Conservation (phyloP, 352 stramenopile species). For the Globisporangium mamillatum region DNA sequence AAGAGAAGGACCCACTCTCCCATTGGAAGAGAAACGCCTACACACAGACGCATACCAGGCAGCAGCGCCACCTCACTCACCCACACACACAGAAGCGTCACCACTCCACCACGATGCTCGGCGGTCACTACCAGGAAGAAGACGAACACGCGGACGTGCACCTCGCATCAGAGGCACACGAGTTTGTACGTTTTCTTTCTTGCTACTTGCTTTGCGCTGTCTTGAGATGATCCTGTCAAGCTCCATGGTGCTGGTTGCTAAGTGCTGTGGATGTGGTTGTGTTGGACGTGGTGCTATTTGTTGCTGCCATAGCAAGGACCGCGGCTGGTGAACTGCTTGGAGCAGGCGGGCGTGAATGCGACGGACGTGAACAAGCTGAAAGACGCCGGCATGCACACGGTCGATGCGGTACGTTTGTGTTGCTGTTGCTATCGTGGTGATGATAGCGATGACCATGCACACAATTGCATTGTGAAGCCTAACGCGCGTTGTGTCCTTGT, state of each 20-base stretch:
- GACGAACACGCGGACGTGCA: slow-evolving; percentile 15
- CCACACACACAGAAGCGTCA: neutral
- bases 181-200: slow-evolving; percentile 17
- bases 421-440: neutral
- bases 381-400: slow-evolving; percentile 96
- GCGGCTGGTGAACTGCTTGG: slow-evolving; percentile 86
- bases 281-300: slow-evolving; percentile 6
- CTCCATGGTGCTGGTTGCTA: neutral
- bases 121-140: slow-evolving; percentile 21
- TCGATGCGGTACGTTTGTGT: slow-evolving; percentile 88
- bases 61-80: neutral
- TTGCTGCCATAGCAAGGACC: slow-evolving; percentile 55
- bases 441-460: neutral
- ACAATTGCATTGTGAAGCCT: slow-evolving; percentile 5
- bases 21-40: neutral
- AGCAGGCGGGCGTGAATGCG: slow-evolving; percentile 96
- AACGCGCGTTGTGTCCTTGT: neutral
- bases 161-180: slow-evolving; percentile 13
- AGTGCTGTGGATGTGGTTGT: slow-evolving; percentile 13
- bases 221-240: too few species aligned
- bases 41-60: neutral
- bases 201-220: neutral
- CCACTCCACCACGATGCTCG: slow-evolving; percentile 6
- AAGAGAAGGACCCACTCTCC: neutral
- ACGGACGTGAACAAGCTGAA: slow-evolving; percentile 99